Evolutionary conservation across 768 basidiomycete genomes (phyloP).

Genomic region (Trametopsis cervina): DNA sequence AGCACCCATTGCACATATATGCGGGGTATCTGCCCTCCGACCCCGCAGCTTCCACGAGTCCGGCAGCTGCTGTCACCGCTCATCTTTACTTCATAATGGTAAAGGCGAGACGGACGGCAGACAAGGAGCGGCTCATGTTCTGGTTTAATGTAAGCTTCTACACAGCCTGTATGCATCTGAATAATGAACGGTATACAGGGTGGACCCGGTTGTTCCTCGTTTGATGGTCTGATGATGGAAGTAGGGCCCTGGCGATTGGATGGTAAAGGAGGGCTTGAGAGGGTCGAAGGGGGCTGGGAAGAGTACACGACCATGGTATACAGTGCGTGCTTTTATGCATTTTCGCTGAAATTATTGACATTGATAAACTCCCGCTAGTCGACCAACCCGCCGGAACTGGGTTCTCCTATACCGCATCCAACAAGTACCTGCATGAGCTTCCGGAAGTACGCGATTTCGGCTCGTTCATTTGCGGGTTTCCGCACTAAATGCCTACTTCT

Average conservation of each 20-base stretch:
- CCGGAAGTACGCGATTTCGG: conserved; percentile 55
- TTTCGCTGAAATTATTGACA: not conserved
- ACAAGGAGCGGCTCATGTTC: conserved; percentile 84
- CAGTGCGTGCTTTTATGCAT: conserved; percentile 42
- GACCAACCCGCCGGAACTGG: conserved; percentile 98
- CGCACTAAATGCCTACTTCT: conserved; percentile 8
- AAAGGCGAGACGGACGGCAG: conserved; percentile 82
- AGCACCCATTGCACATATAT: conserved; percentile 69
- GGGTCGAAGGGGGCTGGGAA: conserved; percentile 90
- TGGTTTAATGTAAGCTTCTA: conserved; percentile 79
- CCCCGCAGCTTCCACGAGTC: conserved; percentile 45
- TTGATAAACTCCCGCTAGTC: conserved; percentile 41
- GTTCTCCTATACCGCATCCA: conserved; percentile 82
- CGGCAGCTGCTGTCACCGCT: conserved; percentile 55
- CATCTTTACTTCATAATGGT: conserved; percentile 88
- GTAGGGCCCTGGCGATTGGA: conserved; percentile 89
- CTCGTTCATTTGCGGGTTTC: too few relatives aligned
- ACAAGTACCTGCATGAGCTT: conserved; percentile 78
- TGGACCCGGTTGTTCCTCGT: conserved; percentile 95
- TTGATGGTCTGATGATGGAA: conserved; percentile 98
- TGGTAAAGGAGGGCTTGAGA: conserved; percentile 61
- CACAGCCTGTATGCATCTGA: not conserved
- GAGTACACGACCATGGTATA: conserved; percentile 94
- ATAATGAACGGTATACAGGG: conserved; percentile 41
- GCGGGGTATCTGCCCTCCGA: conserved; percentile 84